Base-by-base conservation (phyloP, 306 rosid species). In the Medicago ruthenica region DNA sequence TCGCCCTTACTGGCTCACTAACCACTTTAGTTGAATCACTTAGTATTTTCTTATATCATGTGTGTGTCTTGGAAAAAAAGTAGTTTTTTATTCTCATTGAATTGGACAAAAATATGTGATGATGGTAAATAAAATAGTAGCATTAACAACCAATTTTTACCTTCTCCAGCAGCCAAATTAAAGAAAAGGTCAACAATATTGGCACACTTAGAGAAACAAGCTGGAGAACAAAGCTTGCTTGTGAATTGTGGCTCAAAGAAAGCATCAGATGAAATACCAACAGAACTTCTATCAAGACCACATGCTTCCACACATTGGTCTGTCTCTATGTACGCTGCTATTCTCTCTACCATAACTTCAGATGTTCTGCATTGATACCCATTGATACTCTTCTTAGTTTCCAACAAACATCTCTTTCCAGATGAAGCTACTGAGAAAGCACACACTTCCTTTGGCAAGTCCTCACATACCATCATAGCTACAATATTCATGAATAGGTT, bases 261-360 rank as follows among this genome's bases (percentile, higher is more conserved):
- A 1, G 92, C 78, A 69, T 93, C 98, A 3, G 96, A 90, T 4
- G 98, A 91, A 39, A 93, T 90, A 0, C 98, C 98, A 71, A 90
- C 88, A 1, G 94, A 83, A 53, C 54, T 93, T 48, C 98, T 72
- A 22, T 93, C 93, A 54, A 86, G 87, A 0, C 98, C 98, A 51
- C 98, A 93, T 4, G 91, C 82, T 21, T 79, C 31, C 9, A 90
- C 89, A 39, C 98, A 93, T 2, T 80, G 67, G 8, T 89, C 96
- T 0, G 90, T 84, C 41, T 92, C 96, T 16, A 90, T 87, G 84
- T 87, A 87, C 9, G 80, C 89, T 0, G 90, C 76, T 87, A 92
- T 86, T 72, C 89, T 84, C 81, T 92, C 88, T 12, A 87, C 94
- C 66, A 88, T 79, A 20, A 90, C 92, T 63, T 90, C 94, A 1